Evolutionary conservation across 805 yeast species (phyloP).

Genomic region (Candida khao-thaluensis): DNA sequence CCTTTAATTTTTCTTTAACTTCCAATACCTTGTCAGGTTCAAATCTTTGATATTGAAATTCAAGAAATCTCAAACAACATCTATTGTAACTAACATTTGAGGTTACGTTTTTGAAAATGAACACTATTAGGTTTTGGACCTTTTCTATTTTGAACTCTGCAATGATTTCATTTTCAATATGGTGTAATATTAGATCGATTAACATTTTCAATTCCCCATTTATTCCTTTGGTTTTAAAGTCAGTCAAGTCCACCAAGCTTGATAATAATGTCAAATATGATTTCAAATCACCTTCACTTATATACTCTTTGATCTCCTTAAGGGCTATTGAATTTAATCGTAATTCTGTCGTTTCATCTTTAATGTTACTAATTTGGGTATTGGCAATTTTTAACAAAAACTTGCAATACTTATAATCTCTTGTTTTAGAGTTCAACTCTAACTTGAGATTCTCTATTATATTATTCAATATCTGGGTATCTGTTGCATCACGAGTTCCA

Average conservation of each 20-base stretch:
- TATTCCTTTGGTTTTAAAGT: neutral
- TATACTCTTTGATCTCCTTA: neutral
- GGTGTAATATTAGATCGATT: neutral
- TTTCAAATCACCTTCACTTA: neutral
- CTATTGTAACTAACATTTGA: conserved; percentile 5
- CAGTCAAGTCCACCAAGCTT: neutral
- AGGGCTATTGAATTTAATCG: conserved; percentile 2
- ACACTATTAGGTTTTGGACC: neutral
- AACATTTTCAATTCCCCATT: neutral
- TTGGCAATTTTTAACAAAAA: conserved; percentile 7
- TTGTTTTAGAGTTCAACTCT: conserved; percentile 5
- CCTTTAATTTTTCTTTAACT: neutral
- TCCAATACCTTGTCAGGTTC: neutral
- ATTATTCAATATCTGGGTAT: neutral
- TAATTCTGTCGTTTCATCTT: neutral
- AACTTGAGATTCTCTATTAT: conserved; percentile 5
- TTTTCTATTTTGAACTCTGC: neutral
- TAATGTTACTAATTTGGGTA: conserved; percentile 1
- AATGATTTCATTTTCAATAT: conserved; percentile 7
- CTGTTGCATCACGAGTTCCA: neutral
- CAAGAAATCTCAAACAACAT: conserved; percentile 4
- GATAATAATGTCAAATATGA: neutral
- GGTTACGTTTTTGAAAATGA: neutral
- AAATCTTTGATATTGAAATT: neutral
- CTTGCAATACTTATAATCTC: conserved; percentile 9